Base-by-base conservation (phyloP, 2,329 filamentous ascomycete species). In the Colletotrichum filicis region DNA sequence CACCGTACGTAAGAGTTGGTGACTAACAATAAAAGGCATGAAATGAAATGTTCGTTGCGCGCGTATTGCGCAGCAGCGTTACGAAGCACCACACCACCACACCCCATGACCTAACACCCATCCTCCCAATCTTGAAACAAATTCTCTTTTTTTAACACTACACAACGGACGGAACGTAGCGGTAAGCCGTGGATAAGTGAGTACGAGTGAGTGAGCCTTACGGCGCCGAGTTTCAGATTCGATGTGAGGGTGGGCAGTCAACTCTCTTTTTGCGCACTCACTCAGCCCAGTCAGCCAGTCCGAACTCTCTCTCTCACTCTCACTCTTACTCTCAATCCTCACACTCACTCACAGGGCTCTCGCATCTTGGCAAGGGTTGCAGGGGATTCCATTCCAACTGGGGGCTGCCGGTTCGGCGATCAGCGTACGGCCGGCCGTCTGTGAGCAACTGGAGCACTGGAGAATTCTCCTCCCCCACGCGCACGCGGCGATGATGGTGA, bases 151-250 rank as follows among this genome's bases (percentile, higher is more conserved):
- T 49, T 49, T 49, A 22, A 49, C 11, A 49, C 37, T 19, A 42
- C 37, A 42, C 37, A 42, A 42, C 37, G 37, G 37, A 49, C 42
- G 42, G 42, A 26, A 28, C 1, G 53, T 56, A 56, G 16, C 22
- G 11, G 53, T 56, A 22, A 11, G 22, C 22, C 53, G 53, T 42
- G 26, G 26, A 26, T 26, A 8, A 42, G 37, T 8, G 37, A 16
- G 35, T 19, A 7, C 2, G 24, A 28, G 24, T 19, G 24, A 24
- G 9, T 22, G 22, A 53, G 61, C 61, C 22, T 9, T 32, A 19
- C 32, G 22, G 52, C 52, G 32, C 52, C 49, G 62, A 24, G 62
- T 65, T 65, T 65, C 62, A 65, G 62, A 46, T 28, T 22, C 28
- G 8, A 49, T 19, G 37, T 16, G 42, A 49, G 42, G 42, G 42